phyloP scores from a whole-genome alignment of 1,284 basidiomycete species.

The Moesziomyces parantarcticus region DNA sequence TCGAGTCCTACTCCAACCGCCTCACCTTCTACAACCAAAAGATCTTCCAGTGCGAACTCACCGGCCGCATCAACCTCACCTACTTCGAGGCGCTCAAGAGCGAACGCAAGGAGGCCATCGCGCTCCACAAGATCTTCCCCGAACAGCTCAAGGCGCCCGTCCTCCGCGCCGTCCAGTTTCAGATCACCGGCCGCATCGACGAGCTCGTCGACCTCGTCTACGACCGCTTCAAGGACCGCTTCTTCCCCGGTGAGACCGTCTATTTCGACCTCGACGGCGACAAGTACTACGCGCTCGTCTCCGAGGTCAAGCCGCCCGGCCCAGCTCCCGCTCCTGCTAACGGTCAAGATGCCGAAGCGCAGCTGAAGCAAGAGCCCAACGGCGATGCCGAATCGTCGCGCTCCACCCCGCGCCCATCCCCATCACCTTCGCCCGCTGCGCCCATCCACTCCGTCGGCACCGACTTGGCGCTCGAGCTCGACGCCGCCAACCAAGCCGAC shows the following conservation, averaged over 20 bases:
- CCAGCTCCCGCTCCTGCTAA: slow-evolving; percentile 1
- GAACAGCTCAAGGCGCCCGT: slow-evolving; percentile 90
- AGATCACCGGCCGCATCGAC: slow-evolving; percentile 90
- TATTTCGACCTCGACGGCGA: slow-evolving; percentile 66
- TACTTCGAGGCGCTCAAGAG: slow-evolving; percentile 94
- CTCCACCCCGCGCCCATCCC: slow-evolving; percentile 10
- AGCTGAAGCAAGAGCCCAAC: slow-evolving; percentile 28
- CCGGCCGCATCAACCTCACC: slow-evolving; percentile 89
- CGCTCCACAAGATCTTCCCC: slow-evolving; percentile 89
- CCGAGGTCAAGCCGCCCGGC: slow-evolving; percentile 77
- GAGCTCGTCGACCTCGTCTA: slow-evolving; percentile 91
- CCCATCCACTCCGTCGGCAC: slow-evolving; percentile 77
- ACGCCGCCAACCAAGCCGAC: slow-evolving; percentile 79
- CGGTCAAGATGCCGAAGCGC: slow-evolving; percentile 9
- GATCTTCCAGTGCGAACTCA: slow-evolving; percentile 94
- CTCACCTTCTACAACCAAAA: slow-evolving; percentile 93
- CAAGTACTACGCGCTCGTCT: slow-evolving; percentile 79
- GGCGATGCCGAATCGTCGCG: slow-evolving; percentile 27
- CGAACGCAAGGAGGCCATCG: slow-evolving; percentile 86
- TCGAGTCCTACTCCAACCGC: slow-evolving; percentile 80
- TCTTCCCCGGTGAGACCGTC: slow-evolving; percentile 80
- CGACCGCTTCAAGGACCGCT: slow-evolving; percentile 94
- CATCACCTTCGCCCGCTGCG: slow-evolving; percentile 1
- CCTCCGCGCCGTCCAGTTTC: slow-evolving; percentile 89
- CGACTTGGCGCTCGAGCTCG: slow-evolving; percentile 79